A percentile compares a stretch with the other conserved stretches of the same genome.
Evolutionary conservation across 768 basidiomycete species (phyloP).

Genomic region (Tubosaeta sp.): DNA sequence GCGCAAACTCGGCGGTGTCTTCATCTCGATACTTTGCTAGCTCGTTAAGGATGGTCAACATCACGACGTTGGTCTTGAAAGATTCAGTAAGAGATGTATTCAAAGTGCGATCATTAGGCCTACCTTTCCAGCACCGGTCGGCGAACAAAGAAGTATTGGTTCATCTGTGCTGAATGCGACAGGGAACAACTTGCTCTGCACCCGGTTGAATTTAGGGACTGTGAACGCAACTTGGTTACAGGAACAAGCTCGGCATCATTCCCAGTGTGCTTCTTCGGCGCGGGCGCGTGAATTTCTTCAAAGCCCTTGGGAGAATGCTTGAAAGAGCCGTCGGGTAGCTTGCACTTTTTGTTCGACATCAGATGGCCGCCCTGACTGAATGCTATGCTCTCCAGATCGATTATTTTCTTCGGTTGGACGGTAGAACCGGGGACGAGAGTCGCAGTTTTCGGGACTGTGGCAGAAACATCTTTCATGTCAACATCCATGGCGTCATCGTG

Average conservation of each 20-base stretch:
- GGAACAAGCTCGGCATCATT: conserved; percentile 67
- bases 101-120: conserved; percentile 14
- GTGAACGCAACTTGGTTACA: conserved; percentile 78
- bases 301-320: conserved; percentile 95
- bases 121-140: conserved; percentile 98
- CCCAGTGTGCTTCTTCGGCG: conserved; percentile 73
- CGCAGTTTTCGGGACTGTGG: conserved; percentile 68
- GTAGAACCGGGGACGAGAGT: conserved; percentile 85
- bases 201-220: conserved; percentile 75
- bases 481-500: conserved; percentile 72
- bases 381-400: conserved; percentile 91
- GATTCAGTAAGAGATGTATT: conserved; percentile 13
- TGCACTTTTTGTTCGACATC: conserved; percentile 99
- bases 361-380: conserved; percentile 94
- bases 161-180: conserved; percentile 94
- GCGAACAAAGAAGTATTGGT: conserved; percentile 92
- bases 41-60: conserved; percentile 91
- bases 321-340: conserved; percentile 95
- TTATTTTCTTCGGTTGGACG: conserved; percentile 75
- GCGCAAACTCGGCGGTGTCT: conserved; percentile 71
- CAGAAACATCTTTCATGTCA: conserved; percentile 49
- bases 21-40: conserved; percentile 85
- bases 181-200: conserved; percentile 92
- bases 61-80: conserved; percentile 92
- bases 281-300: conserved; percentile 96